Evolutionary conservation across 371 early-diverging fungal genomes (phyloP), one percentile per base, ranked within the genome.

Genomic region (Mortierella sp.): DNA sequence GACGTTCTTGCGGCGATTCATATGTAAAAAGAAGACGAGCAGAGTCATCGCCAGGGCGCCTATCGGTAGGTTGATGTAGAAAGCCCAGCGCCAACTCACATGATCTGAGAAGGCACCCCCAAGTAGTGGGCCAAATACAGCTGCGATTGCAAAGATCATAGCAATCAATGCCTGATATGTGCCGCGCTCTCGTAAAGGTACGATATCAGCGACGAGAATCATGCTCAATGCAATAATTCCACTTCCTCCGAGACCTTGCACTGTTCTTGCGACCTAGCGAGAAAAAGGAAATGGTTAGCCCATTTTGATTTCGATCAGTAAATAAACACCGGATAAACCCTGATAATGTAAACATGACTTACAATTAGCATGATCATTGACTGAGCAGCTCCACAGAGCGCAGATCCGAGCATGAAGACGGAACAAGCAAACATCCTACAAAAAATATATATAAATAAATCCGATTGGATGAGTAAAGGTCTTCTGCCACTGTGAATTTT

Each of bases 161-260:
- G 88, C 90, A 51, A 90, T 64, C 24, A 89, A 52, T 18, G 89
- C 89, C 20, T 87, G 85, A 73, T 87, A 93, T 26, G 84, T 84
- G 32, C 88, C 87, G 6, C 90, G 86, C 45, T 87, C 86, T 11
- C 85, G 75, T 3, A 90, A 59, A 9, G 87, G 68, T 20, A 90
- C 89, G 52, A 93, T 84, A 55, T 94, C 94, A 0, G 93, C 87
- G 40, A 95, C 92, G 37, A 94, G 90, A 58, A 94, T 90, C 73
- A 94, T 84, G 24, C 86, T 87, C 51, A 94, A 75, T 0, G 91
- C 86, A n/a, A 92, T 83, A 30, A 95, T 86, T 5, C 96, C 95
- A 24, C 92, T 91, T 39, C 95, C 96, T 40, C 98, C 97, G 40
- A 93, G 84, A 22, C 95, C 95, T 24, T 94, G 91, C 28, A 94